These are phyloP conservation scores for Phialophora verrucosa DNA, from an alignment of 2,329 filamentous ascomycete species.

Conservation along the genomic window DNA sequence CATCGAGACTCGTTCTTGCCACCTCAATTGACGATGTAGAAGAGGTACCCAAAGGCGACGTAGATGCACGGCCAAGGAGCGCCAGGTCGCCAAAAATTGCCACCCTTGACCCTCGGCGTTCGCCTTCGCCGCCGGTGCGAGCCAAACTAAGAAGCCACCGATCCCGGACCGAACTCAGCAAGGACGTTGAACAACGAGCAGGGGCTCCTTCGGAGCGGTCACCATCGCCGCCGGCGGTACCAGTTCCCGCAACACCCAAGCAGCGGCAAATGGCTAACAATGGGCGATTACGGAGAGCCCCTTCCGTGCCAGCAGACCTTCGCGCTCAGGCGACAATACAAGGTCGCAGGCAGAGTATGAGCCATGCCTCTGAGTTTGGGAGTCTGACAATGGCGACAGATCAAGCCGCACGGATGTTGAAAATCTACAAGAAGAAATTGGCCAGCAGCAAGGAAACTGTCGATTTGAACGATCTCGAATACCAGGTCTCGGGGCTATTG, in stretches of 20 bases:
- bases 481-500: conserved; percentile 59
- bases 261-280: conserved; percentile 44
- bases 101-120: conserved; percentile 35
- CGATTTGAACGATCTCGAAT: conserved; percentile 61
- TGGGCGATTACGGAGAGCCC: conserved; percentile 48
- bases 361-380: conserved; percentile 50
- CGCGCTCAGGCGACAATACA: conserved; percentile 52
- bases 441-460: conserved; percentile 52
- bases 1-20: conserved; percentile 58
- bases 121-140: conserved; percentile 51
- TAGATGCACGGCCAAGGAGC: conserved; percentile 42
- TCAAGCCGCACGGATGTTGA: conserved; percentile 62
- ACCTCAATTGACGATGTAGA: conserved; percentile 43
- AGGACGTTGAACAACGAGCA: conserved; percentile 18
- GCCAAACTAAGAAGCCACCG: conserved; percentile 42
- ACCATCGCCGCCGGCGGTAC: conserved; percentile 33
- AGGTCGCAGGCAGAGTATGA: conserved; percentile 40
- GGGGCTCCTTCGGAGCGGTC: conserved; percentile 23
- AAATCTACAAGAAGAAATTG: conserved; percentile 63
- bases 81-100: conserved; percentile 41
- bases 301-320: conserved; percentile 54
- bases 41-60: conserved; percentile 39
- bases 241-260: conserved; percentile 38
- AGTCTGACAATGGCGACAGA: conserved; percentile 61
- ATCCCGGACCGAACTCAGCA: conserved; percentile 23